These are phyloP conservation scores for Aspergillus sp. DNA, from an alignment of 2,329 filamentous ascomycete genomes.

Conservation along the genomic window DNA sequence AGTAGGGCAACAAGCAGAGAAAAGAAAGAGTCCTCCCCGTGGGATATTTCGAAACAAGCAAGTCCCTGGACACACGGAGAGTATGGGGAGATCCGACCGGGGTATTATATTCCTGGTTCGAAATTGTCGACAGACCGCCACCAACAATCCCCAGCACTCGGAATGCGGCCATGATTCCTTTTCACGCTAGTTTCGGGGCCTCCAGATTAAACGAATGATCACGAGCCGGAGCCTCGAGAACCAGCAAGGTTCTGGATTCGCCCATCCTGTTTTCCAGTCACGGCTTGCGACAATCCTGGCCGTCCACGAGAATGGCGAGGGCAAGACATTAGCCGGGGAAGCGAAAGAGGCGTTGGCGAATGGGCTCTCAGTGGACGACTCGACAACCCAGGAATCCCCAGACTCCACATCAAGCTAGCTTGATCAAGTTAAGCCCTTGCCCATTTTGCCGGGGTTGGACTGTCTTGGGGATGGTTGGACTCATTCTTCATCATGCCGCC, in stretches of 20 bases:
- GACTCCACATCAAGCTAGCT: slow-evolving; percentile 14
- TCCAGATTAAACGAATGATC: slow-evolving; percentile 8
- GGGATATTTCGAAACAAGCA: background rate
- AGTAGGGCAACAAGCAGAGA: background rate
- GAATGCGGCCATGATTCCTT: background rate
- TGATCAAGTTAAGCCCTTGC: slow-evolving; percentile 4
- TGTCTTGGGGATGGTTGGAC: slow-evolving; percentile 2
- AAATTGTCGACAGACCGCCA: background rate
- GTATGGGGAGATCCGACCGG: background rate
- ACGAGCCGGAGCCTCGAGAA: background rate
- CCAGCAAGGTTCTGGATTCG: slow-evolving; percentile 8
- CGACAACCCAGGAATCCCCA: slow-evolving; percentile 8
- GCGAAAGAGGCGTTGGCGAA: slow-evolving; percentile 3
- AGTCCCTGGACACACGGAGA: background rate
- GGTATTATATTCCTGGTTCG: slow-evolving; percentile 9
- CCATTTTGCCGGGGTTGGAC: slow-evolving; percentile 8
- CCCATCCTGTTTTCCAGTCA: slow-evolving; percentile 5
- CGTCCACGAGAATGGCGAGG: slow-evolving; percentile 4
- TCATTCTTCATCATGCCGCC: slow-evolving; percentile 2
- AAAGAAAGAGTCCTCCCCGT: background rate
- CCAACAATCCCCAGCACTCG: background rate
- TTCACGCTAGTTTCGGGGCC: slow-evolving; percentile 1
- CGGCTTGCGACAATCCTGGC: background rate
- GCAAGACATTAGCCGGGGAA: slow-evolving; percentile 13
- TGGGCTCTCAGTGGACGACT: background rate